These are phyloP conservation scores for Zygnema circumcarinatum DNA, from an alignment of 139 green algal genomes.

Conservation along the genomic window DNA sequence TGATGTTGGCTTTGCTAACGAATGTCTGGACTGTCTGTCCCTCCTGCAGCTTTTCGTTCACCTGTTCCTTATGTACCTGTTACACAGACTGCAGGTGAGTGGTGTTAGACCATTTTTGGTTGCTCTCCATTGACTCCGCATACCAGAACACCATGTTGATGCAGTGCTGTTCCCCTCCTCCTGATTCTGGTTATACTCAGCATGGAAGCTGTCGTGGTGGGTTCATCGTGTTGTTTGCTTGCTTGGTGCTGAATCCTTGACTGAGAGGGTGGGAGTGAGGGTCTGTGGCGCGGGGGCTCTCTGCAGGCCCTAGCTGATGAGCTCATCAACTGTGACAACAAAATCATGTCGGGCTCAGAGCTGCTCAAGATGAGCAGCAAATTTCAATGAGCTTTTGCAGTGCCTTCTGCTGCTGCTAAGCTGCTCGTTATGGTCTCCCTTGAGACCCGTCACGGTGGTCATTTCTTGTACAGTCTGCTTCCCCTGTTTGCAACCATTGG, in stretches of 20 bases:
- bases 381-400: too few species aligned
- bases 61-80: slow-evolving; percentile 49
- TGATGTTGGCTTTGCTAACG: background rate
- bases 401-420: too few species aligned
- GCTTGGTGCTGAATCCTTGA: background rate
- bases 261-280: background rate
- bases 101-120: background rate
- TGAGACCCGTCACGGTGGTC: too few species aligned
- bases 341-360: too few species aligned
- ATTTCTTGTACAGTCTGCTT: too few species aligned
- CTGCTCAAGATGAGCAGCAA: too few species aligned
- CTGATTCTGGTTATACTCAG: background rate
- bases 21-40: background rate
- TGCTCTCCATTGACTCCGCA: background rate
- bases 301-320: background rate
- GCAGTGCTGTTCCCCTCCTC: background rate
- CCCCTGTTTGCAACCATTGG: too few species aligned
- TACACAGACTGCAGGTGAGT: slow-evolving; percentile 56
- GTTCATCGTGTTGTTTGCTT: background rate
- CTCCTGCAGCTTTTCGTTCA: slow-evolving; percentile 36
- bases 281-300: background rate
- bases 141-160: too few species aligned
- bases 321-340: too few species aligned
- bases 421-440: too few species aligned
- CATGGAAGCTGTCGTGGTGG: background rate